Conservation (phyloP, 768 basidiomycete species). For the Piloderma croceum region DNA sequence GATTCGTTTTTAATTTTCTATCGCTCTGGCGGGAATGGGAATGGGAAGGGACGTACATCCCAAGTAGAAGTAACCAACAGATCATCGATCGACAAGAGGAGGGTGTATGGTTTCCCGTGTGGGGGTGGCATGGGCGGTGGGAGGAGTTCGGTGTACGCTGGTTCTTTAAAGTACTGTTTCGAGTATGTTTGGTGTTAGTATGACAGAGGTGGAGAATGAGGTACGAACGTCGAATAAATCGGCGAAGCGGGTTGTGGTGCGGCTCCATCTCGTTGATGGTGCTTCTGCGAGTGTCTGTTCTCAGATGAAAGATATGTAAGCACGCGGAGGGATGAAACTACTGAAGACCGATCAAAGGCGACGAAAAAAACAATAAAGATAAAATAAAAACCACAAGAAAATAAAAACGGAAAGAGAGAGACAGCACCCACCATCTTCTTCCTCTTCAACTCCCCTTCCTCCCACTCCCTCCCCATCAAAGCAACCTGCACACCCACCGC, state of each 20-base stretch:
- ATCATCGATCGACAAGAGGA: slow-evolving; percentile 88
- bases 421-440: slow-evolving; percentile 64
- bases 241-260: slow-evolving; percentile 55
- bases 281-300: slow-evolving; percentile 52
- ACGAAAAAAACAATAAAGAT: too few relatives aligned
- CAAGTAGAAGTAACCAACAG: slow-evolving; percentile 87
- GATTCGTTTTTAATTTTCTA: background rate
- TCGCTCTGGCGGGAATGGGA: too few relatives aligned
- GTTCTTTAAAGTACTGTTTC: slow-evolving; percentile 83
- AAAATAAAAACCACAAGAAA: too few relatives aligned
- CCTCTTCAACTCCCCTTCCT: slow-evolving; percentile 58
- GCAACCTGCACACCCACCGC: slow-evolving; percentile 53
- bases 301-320: too few relatives aligned
- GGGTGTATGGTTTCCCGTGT: slow-evolving; percentile 86
- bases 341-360: too few relatives aligned
- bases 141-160: slow-evolving; percentile 86
- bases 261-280: slow-evolving; percentile 56
- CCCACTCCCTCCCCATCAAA: slow-evolving; percentile 78
- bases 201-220: slow-evolving; percentile 1
- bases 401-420: too few relatives aligned
- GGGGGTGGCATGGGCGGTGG: slow-evolving; percentile 80
- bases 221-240: slow-evolving; percentile 64
- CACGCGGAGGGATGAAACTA: too few relatives aligned
- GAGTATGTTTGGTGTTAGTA: background rate
- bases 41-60: slow-evolving; percentile 65